These are phyloP conservation scores for Zygosaccharomyces bailii DNA, from an alignment of 805 yeast species.

Conservation along the genomic window DNA sequence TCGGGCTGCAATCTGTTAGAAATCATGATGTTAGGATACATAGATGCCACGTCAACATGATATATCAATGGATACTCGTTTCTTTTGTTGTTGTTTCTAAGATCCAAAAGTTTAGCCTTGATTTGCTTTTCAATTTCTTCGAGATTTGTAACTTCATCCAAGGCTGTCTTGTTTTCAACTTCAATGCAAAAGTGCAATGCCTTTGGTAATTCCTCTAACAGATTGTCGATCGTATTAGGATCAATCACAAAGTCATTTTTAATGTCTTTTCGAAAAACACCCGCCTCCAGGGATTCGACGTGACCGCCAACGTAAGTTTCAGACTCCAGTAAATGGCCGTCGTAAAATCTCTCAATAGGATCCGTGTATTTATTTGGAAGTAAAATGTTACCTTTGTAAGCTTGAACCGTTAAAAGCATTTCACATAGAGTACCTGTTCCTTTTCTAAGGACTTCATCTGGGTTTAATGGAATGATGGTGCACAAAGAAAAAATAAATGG, in stretches of 20 bases:
- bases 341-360: constrained; percentile 90
- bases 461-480: constrained; percentile 91
- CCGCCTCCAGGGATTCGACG: constrained; percentile 96
- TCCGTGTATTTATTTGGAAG: constrained; percentile 93
- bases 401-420: constrained; percentile 95
- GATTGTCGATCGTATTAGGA: constrained; percentile 76
- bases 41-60: constrained; percentile 98
- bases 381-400: constrained; percentile 69
- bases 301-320: constrained; percentile 99
- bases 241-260: constrained; percentile 72
- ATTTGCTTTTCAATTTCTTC: constrained; percentile 69
- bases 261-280: constrained; percentile 91
- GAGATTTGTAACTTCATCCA: constrained; percentile 78
- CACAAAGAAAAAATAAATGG: constrained; percentile 95
- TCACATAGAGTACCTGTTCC: constrained; percentile 99
- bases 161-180: constrained; percentile 68
- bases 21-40: constrained; percentile 99
- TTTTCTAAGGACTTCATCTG: constrained; percentile 92
- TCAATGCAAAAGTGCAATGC: constrained; percentile 80
- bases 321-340: constrained; percentile 89
- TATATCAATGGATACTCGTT: constrained; percentile 82
- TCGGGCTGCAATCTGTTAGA: constrained; percentile 97
- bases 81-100: constrained; percentile 61
- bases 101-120: constrained; percentile 48
- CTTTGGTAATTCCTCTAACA: constrained; percentile 64